These are phyloP conservation scores for Puccinia triticina DNA, from an alignment of 1,284 basidiomycete species.

Conservation along the genomic window DNA sequence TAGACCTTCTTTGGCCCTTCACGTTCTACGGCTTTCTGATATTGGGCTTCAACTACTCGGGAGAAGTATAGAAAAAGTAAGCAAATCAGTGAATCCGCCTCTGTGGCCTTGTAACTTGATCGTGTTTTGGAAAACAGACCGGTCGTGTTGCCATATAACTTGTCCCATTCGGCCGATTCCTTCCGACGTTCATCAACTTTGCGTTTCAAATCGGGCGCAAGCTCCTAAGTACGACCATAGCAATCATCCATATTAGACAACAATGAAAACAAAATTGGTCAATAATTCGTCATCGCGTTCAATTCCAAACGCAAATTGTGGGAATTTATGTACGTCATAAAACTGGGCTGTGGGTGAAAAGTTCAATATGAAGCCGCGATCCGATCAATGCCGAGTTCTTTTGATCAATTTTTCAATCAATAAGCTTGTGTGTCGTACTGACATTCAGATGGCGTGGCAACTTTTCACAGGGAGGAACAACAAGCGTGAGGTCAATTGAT, in stretches of 20 bases:
- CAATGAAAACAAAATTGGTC: neutral
- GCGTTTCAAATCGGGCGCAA: conserved; percentile 33
- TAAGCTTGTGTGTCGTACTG: neutral
- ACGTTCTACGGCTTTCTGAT: conserved; percentile 23
- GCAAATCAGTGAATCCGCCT: neutral
- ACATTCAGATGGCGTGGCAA: conserved; percentile 45
- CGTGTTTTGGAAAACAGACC: neutral
- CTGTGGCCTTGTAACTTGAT: neutral
- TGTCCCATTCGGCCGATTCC: conserved; percentile 40
- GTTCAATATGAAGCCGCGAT: neutral
- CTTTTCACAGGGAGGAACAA: neutral
- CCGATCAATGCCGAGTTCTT: neutral
- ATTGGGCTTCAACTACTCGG: conserved; percentile 37
- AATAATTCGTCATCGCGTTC: neutral
- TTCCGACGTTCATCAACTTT: conserved; percentile 38
- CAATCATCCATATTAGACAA: neutral
- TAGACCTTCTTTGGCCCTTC: conserved; percentile 16
- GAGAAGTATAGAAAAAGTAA: neutral
- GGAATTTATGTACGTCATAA: conserved; percentile 39
- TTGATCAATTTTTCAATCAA: neutral
- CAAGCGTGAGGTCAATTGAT: neutral
- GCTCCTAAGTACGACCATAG: neutral
- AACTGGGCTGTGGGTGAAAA: conserved; percentile 13
- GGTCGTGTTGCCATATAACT: conserved; percentile 31
- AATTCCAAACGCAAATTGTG: neutral